Base-by-base conservation (phyloP, 2,329 filamentous ascomycete species). In the Trichoderma afroharzianum region DNA sequence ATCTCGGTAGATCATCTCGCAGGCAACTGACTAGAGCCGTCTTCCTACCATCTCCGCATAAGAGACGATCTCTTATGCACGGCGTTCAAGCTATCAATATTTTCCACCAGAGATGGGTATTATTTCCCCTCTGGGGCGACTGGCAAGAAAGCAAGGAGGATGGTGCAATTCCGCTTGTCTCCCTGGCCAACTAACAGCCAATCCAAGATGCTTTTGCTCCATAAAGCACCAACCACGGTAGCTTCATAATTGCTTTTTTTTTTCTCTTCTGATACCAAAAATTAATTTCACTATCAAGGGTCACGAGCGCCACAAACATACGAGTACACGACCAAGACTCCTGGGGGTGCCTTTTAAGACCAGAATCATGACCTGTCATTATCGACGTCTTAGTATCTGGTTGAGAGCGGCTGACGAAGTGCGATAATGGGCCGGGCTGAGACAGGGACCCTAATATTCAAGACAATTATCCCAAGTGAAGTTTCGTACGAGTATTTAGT, bases 161-260 rank as follows among this genome's bases (percentile, higher is more conserved):
- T 21, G 36, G 28, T 43, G 55, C 33, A 50, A 68, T 59, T 58
- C 66, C 66, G 53, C 66, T 61, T 61, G 57, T 26, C 66, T 68
- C 66, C 66, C 66, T 68, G 66, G 28, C 66, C 55, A 61, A 58
- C 36, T 33, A 47, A 47, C 57, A 50, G 55, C 66, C 66, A 68
- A 68, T 68, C 66, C 66, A 33, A 30, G 39, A 24, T n/a, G 26
- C 14, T 18, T 58, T 18, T 47, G 47, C 30, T 24, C 30, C 33
- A 26, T 53, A 53, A 24, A 59, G 33, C 33, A 47, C 66, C 33
- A 68, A 50, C 66, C 33, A 14, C 28, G 18, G 18, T n/a, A 59
- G 33, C 33, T 58, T 15, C 21, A 21, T 36, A 33, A 24, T 39
- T 47, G 18, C 36, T 61, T 68, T 68, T 55, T 55, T n/a, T 55